Percentiles rank a stretch among this genome's conserved stretches.
Conservation (phyloP, 202 grass and related monocot species). For the Eragrostis tef region DNA sequence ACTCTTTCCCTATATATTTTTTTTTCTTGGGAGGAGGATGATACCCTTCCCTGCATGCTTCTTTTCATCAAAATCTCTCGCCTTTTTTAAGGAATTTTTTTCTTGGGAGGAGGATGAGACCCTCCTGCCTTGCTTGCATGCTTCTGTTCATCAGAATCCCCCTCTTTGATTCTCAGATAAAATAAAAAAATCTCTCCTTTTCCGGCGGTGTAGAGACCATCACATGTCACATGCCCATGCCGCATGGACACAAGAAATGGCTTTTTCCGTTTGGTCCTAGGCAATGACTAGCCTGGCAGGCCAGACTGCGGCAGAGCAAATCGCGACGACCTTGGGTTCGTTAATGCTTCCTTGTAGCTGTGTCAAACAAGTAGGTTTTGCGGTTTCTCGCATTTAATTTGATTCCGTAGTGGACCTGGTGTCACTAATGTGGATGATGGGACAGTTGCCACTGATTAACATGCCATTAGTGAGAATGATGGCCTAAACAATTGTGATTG, state of each 20-base stretch:
- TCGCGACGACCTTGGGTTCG: conserved; percentile 1
- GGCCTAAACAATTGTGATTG: conserved; percentile 1
- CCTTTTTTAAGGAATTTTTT: no score
- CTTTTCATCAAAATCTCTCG: no score
- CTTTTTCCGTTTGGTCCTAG: conserved; percentile 3
- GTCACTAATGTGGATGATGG: conserved; percentile 30
- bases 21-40: no score
- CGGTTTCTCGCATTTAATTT: conserved; percentile 34
- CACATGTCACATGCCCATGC: conserved; percentile 1
- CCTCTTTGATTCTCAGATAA: no score
- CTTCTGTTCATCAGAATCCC: no score
- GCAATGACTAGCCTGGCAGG: neutral
- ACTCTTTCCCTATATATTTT: no score
- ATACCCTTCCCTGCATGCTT: no score
- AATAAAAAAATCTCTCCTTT: no score
- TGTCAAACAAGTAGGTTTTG: conserved; percentile 32
- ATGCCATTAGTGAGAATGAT: conserved; percentile 4
- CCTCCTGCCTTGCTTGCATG: no score
- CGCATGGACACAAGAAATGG: neutral
- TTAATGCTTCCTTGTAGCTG: conserved; percentile 27
- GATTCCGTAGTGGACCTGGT: conserved; percentile 3
- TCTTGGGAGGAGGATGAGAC: no score
- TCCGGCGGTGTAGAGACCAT: neutral
- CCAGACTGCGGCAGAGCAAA: neutral
- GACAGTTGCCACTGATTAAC: neutral